Percentiles rank a stretch among this genome's conserved stretches.
phyloP scores from a whole-genome alignment of 2,329 filamentous ascomycete species.

The Aspergillus neoniger region DNA sequence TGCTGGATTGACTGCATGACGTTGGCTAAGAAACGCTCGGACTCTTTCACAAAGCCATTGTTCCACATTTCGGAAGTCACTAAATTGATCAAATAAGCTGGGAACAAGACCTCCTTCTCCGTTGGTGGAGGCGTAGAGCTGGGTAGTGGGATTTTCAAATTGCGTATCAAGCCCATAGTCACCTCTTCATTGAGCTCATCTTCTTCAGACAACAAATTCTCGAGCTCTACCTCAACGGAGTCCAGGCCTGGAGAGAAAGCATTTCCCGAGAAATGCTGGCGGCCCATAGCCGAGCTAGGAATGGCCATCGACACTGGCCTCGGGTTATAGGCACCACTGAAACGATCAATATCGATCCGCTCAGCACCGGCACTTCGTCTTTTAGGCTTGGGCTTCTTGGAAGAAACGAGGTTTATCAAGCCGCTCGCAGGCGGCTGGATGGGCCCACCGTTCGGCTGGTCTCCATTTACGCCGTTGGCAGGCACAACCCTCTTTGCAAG shows the following conservation, averaged over 20 bases:
- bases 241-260: conserved; percentile 80
- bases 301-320: conserved; percentile 96
- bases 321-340: conserved; percentile 90
- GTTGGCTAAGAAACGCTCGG: conserved; percentile 95
- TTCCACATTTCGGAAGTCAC: conserved; percentile 99
- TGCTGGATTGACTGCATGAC: conserved; percentile 99
- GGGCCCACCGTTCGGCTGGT: conserved; percentile 64
- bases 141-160: conserved; percentile 92
- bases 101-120: conserved; percentile 98
- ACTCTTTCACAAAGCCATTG: conserved; percentile 99
- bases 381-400: conserved; percentile 86
- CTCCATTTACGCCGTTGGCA: conserved; percentile 62
- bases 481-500: conserved; percentile 77
- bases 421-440: conserved; percentile 64
- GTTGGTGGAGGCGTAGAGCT: conserved; percentile 85
- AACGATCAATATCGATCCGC: conserved; percentile 80
- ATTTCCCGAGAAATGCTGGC: conserved; percentile 71
- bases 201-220: conserved; percentile 90
- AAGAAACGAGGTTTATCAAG: conserved; percentile 93
- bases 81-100: conserved; percentile 96
- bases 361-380: conserved; percentile 86
- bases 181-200: conserved; percentile 96
- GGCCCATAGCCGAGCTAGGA: conserved; percentile 53
- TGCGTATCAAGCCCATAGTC: conserved; percentile 91
- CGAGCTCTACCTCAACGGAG: conserved; percentile 91